phyloP scores from a whole-genome alignment of 352 stramenopile species.

The Phytophthora megakarya region DNA sequence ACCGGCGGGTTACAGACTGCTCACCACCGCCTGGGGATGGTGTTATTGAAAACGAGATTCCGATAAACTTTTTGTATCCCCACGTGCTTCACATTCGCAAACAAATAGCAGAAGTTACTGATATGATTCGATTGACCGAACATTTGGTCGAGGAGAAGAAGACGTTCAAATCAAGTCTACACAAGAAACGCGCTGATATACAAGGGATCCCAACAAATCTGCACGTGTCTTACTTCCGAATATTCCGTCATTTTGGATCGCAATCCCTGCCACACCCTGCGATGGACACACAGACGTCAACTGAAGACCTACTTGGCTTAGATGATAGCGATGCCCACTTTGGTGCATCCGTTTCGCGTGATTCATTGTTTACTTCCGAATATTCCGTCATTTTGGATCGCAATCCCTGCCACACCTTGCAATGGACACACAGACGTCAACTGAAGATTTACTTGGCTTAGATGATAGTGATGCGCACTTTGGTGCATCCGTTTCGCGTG shows the following conservation, averaged over 20 bases:
- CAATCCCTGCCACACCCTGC: constrained; percentile 22
- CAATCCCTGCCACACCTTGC: constrained; percentile 22
- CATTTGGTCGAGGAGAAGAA: constrained; percentile 69
- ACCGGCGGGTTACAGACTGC: constrained; percentile 48
- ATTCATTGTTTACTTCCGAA: constrained; percentile 65
- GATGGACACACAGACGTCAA: constrained; percentile 42
- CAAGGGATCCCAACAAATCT: constrained; percentile 85
- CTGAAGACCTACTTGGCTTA: constrained; percentile 61
- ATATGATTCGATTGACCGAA: constrained; percentile 73
- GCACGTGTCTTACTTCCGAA: constrained; percentile 85
- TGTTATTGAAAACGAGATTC: constrained; percentile 66
- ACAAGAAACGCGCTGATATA: constrained; percentile 84
- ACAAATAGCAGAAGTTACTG: constrained; percentile 60
- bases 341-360: constrained; percentile 9
- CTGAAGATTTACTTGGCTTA: constrained; percentile 61
- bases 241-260: constrained; percentile 62
- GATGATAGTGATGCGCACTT: constrained; percentile 26
- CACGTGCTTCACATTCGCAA: constrained; percentile 74
- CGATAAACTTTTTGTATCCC: constrained; percentile 71
- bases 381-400: constrained; percentile 62
- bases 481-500: constrained; percentile 9
- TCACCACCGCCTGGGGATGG: constrained; percentile 43
- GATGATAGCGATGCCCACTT: constrained; percentile 26
- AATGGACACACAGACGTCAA: constrained; percentile 42
- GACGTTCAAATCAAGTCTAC: constrained; percentile 85